Evolutionary conservation across 768 basidiomycete genomes (phyloP), one percentile per base, ranked within the genome.

Genomic region (Rhodotorula babjevae): DNA sequence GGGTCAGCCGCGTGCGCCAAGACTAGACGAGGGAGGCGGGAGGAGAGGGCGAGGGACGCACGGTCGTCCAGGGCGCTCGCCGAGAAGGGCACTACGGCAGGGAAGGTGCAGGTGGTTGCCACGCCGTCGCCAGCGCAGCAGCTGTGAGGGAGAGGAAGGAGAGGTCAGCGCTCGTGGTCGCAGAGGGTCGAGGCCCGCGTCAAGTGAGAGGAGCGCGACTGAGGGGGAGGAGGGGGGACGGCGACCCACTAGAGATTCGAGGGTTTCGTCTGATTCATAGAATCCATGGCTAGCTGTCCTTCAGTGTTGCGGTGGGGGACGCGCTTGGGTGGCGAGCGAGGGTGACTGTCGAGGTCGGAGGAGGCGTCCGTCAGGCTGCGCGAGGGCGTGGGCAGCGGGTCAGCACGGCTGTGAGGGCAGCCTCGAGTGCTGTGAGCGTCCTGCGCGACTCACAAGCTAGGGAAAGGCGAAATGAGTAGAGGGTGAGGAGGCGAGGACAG

Each of bases 51-150:
- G 31, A 33, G 63, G 46, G 58, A 67, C 70, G 49, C 36, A 71
- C 70, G 71, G 58, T 61, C 33, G 52, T 50, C 71, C 58, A 61
- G 59, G 67, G 67, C 63, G 63, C 59, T 53, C 19, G 36, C 66
- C 66, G 36, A 15, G 36, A 53, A n/a, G 64, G 23, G 44, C 0
- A 14, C 15, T 61, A 61, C 60, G 29, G 40, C 27, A n/a, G 33
- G 25, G 36, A 47, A 50, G 23, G 65, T 52, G n/a, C 4, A 33
- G 25, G 57, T 46, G 53, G 42, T 31, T 67, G 65, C 65, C 58
- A 59, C 57, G 57, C 40, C 42, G 57, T 49, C 15, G 58, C 46
- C 57, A 42, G 36, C 57, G 57, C 40, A 58, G 65, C 65, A 47
- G 47, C 65, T 67, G 57, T 23, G 12, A 4, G 21, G 42, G 18